These are phyloP conservation scores for Starmerella davenportii DNA, from an alignment of 805 yeast genomes.

Conservation along the genomic window DNA sequence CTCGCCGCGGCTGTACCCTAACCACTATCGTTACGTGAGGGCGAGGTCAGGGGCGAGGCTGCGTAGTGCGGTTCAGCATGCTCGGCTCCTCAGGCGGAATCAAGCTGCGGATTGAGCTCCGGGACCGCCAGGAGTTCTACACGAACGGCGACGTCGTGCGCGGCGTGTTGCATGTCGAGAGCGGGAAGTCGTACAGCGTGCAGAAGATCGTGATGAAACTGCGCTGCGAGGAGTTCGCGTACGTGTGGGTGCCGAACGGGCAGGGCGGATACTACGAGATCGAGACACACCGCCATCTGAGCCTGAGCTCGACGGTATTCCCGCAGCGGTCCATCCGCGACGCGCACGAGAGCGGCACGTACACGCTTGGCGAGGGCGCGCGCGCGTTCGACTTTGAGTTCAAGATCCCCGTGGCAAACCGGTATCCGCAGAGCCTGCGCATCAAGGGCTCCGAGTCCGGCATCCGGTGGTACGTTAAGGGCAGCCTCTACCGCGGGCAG, in stretches of 20 bases:
- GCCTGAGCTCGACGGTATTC: conserved; percentile 4
- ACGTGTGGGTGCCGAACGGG: conserved; percentile 13
- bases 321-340: conserved; percentile 4
- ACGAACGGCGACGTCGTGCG: conserved; percentile 13
- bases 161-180: conserved; percentile 9
- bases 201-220: conserved; percentile 11
- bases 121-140: conserved; percentile 5
- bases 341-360: conserved; percentile 2
- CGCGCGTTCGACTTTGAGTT: conserved; percentile 12
- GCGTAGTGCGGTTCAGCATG: no score
- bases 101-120: conserved; percentile 4
- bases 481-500: conserved; percentile 11
- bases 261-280: conserved; percentile 14
- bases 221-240: conserved; percentile 14
- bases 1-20: no score
- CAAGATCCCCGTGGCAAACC: conserved; percentile 8
- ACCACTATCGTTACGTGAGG: no score
- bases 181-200: conserved; percentile 4
- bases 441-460: conserved; percentile 7
- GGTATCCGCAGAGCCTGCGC: conserved; percentile 9
- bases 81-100: not conserved
- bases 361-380: conserved; percentile 10
- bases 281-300: conserved; percentile 9
- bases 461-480: conserved; percentile 14
- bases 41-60: no score